Base-by-base conservation (phyloP, 306 rosid species). In the Sesbania bispinosa region DNA sequence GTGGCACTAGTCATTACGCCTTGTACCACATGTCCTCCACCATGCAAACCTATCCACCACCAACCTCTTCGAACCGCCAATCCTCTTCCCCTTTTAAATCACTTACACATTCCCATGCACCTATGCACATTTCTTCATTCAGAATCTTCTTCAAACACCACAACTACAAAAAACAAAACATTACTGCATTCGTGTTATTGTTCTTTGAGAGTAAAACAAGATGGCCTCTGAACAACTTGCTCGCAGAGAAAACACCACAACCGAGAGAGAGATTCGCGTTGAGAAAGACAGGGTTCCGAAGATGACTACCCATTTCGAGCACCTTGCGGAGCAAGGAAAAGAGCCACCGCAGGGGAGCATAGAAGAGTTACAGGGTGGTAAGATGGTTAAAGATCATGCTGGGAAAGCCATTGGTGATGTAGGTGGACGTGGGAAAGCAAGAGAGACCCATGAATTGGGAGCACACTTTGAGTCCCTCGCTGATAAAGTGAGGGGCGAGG, bases 201-300 rank as follows among this genome's bases (percentile, higher is more conserved):
- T 29, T 29, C 33, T 33, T 33, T 33, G 10, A 33, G 39, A 33
- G 8, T 29, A 29, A 29, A 16, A 20, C 43, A 27, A 26, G 9
- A 75, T 90, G 98, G 93, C 97, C 10, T 84, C 89, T 1, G 83
- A 80, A 63, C 88, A 90, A 65, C 2, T 73, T 39, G 13, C 20
- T 43, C 85, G 87, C 1, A 86, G 82, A 66, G 91, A 86, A 0
- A 73, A 83, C 62, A 67, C 69, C 1, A 81, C 75, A 0, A 27
- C 26, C 4, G 90, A 87, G 81, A 82, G 77, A 59, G 87, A 81
- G 11, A 14, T 67, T 63, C 66, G 2, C 0, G 38, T 78, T 3
- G 88, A 84, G 82, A 81, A 72, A 74, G 73, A 84, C 51, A 67
- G 30, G 10, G 96, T 87, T 1, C 92, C 92, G 0, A 82, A 85